Evolutionary conservation across 2,329 filamentous ascomycete genomes (phyloP).

Genomic region (Dothidotthia symphoricarpi): DNA sequence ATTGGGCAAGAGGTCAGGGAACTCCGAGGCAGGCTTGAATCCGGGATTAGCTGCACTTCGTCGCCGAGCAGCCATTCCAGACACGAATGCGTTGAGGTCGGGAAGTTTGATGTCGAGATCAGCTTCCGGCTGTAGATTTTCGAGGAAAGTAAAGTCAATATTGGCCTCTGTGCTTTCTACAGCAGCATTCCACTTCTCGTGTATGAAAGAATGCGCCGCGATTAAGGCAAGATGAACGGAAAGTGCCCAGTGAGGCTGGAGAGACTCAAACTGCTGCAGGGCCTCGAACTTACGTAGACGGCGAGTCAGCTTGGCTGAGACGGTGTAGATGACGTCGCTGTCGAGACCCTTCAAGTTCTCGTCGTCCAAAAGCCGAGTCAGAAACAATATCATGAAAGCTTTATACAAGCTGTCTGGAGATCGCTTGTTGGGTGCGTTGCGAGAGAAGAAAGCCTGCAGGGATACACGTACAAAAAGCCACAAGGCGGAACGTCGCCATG

Average conservation of each 20-base stretch:
- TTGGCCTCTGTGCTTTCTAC: conserved; percentile 1
- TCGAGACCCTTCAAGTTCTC: conserved; percentile 8
- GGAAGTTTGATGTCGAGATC: conserved; percentile 20
- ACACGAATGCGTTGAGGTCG: conserved; percentile 18
- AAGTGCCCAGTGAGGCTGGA: conserved; percentile 5
- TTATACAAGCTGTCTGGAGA: conserved; percentile 47
- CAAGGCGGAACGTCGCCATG: conserved; percentile 54
- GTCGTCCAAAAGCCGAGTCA: conserved; percentile 39
- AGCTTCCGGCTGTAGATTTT: conserved; percentile 10
- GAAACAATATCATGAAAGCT: conserved; percentile 50
- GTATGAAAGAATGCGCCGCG: conserved; percentile 12
- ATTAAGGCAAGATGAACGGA: too few species aligned
- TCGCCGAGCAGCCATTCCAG: conserved; percentile 5
- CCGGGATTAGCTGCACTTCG: not conserved
- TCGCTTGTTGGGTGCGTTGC: conserved; percentile 17
- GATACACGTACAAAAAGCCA: conserved; percentile 58
- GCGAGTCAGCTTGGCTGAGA: conserved; percentile 22
- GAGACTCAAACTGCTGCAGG: conserved; percentile 4
- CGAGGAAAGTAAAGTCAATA: conserved; percentile 4
- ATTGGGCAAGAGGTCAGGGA: conserved; percentile 3
- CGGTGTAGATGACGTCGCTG: conserved; percentile 11
- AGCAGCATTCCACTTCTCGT: conserved; percentile 11
- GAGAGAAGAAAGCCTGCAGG: conserved; percentile 43
- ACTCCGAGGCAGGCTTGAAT: conserved; percentile 17
- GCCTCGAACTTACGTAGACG: conserved; percentile 25